Percentiles rank a stretch among this genome's conserved stretches.
These are phyloP conservation scores for Escallonia rubra DNA, from an alignment of 129 eudicot genomes.

Conservation along the genomic window DNA sequence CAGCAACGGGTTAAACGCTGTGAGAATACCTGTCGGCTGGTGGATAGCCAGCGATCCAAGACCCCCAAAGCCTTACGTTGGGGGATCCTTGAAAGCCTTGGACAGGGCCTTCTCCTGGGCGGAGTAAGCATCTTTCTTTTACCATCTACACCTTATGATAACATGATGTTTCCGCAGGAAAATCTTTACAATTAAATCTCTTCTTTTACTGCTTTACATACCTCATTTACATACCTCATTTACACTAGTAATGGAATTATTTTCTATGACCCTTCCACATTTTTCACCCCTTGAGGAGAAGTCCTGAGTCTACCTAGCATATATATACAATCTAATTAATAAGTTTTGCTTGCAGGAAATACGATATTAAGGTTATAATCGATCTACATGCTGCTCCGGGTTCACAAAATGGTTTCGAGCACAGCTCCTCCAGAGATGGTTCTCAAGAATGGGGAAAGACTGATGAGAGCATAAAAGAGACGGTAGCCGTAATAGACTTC, in stretches of 20 bases:
- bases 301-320: no score
- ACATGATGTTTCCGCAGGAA: no score
- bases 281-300: no score
- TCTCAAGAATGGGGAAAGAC: conserved; percentile 65
- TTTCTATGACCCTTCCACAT: no score
- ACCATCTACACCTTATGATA: no score
- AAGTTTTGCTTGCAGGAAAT: conserved; percentile 31
- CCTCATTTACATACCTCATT: no score
- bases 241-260: no score
- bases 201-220: no score
- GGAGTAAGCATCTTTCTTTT: conserved; percentile 26
- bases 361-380: conserved; percentile 53
- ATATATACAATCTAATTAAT: no score
- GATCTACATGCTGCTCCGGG: conserved; percentile 87
- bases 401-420: conserved; percentile 75
- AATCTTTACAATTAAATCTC: no score
- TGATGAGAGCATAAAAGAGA: conserved; percentile 32
- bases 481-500: conserved; percentile 55
- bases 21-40: conserved; percentile 88
- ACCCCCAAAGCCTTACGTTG: conserved; percentile 69
- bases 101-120: conserved; percentile 85
- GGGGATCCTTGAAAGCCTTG: conserved; percentile 58
- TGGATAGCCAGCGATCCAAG: conserved; percentile 73
- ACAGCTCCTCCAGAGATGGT: conserved; percentile 60
- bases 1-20: conserved; percentile 47